phyloP scores from a whole-genome alignment of 768 basidiomycete genomes.

The Chiua virens region DNA sequence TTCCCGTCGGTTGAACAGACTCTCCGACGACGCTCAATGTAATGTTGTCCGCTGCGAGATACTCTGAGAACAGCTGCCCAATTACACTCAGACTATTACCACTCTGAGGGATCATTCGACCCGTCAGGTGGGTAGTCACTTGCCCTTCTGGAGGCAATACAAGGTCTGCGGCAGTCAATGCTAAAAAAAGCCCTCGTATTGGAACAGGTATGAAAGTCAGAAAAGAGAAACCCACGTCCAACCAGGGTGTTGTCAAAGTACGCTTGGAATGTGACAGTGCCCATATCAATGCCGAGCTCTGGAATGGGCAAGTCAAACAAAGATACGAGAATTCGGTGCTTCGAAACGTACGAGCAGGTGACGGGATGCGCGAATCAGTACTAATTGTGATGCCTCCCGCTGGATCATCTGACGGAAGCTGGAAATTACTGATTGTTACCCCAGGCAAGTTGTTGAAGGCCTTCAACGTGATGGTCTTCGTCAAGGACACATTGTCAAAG shows the following conservation, averaged over 20 bases:
- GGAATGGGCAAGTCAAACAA: conserved; percentile 18
- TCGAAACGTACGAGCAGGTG: conserved; percentile 56
- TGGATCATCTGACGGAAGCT: conserved; percentile 65
- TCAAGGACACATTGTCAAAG: conserved; percentile 63
- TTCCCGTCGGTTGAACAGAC: conserved; percentile 58
- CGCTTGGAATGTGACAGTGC: conserved; percentile 60
- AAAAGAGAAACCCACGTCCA: conserved; percentile 51
- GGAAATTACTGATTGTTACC: conserved; percentile 69
- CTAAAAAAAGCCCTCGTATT: conserved; percentile 32
- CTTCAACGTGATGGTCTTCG: conserved; percentile 60
- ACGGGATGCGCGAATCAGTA: conserved; percentile 65
- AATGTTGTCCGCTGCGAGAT: conserved; percentile 61
- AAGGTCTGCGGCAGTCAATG: conserved; percentile 50
- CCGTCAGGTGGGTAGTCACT: conserved; percentile 55
- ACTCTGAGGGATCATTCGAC: conserved; percentile 62
- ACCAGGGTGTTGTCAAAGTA: conserved; percentile 56
- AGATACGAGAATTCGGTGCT: not conserved
- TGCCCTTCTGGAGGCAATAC: conserved; percentile 48
- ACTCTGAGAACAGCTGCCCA: conserved; percentile 65
- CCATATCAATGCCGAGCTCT: conserved; percentile 72
- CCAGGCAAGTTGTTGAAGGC: conserved; percentile 73
- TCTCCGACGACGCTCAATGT: conserved; percentile 59
- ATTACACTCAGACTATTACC: conserved; percentile 53
- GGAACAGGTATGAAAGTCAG: not conserved
- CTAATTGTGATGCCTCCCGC: conserved; percentile 71